A percentile compares a stretch with the other conserved stretches of the same genome.
Conservation (phyloP, 176 grass and related monocot genomes). For the Dendrocalamus sinicus region DNA sequence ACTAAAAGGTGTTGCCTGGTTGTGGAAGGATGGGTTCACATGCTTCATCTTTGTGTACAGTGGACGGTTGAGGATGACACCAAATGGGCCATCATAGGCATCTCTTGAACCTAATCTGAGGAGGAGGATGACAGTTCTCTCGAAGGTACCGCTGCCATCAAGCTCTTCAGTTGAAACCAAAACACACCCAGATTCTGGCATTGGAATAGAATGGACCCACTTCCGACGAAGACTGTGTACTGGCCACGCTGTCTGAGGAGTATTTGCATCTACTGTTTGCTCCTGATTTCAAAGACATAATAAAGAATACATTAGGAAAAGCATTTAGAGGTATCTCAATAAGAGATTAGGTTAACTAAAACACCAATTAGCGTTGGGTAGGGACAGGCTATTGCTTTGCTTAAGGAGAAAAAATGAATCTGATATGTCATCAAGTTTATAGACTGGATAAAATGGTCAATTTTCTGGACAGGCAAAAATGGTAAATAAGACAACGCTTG, state of each 20-base stretch:
- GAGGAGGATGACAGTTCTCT: slow-evolving; percentile 81
- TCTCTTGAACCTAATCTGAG: slow-evolving; percentile 69
- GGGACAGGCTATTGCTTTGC: neutral
- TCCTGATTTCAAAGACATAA: slow-evolving; percentile 47
- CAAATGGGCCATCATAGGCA: slow-evolving; percentile 66
- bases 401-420: neutral
- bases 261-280: slow-evolving; percentile 52
- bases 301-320: slow-evolving; percentile 16
- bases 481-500: neutral
- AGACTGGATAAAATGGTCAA: neutral
- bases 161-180: slow-evolving; percentile 86
- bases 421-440: neutral
- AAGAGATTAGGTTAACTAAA: slow-evolving; percentile 16
- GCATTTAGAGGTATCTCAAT: neutral
- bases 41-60: slow-evolving; percentile 83
- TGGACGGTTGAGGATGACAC: slow-evolving; percentile 83
- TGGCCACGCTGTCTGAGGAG: slow-evolving; percentile 25
- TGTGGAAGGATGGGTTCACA: slow-evolving; percentile 55
- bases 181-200: slow-evolving; percentile 80
- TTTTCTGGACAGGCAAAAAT: neutral
- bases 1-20: slow-evolving; percentile 54
- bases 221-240: slow-evolving; percentile 56
- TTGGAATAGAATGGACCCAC: slow-evolving; percentile 84
- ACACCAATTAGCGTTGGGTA: neutral
- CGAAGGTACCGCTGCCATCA: slow-evolving; percentile 66